Base-by-base conservation (phyloP, 371 early-diverging fungal genomes). In the Dinochytrium kinnereticum region DNA sequence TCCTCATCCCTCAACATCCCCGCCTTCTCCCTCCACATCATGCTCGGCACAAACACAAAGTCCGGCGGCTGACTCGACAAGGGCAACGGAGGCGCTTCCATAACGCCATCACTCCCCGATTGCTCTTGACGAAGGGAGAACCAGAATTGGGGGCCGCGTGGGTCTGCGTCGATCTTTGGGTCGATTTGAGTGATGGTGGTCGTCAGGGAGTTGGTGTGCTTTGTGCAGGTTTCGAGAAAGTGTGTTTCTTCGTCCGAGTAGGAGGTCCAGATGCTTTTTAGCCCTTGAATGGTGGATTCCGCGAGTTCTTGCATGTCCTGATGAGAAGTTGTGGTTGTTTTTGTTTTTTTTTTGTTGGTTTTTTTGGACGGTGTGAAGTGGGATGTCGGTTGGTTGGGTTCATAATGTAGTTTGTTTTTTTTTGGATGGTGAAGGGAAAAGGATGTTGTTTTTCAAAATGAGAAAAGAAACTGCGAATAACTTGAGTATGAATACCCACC, bases 11-110 rank as follows among this genome's bases (percentile, higher is more conserved):
- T 51, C 1, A 71, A 76, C 59, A 82, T 68, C 36, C 72, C 72
- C 5, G 71, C 77, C 26, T 75, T 55, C 50, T 88, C 86, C 67
- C 68, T 77, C 84, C 81, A 81, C 64, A 81, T 51, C 15, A 51
- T 68, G 53, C 76, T 78, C 3, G 81, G 80, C 15, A 74, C 64
- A 57, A 76, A 81, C 2, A 78, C 65, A 39, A 77, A 79, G 39
- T 72, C 76, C 39, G 68, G 72, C 5, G 76, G 76, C 5, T 53
- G 55, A 21, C n/a, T 66, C 0, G 57, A 2, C 28, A 38, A 33
- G 39, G 40, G 70, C 31, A 40, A n/a, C 26, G 71, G 26, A 0
- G 76, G 70, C 10, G 71, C 68, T 1, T 64, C 64, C 67, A 64
- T 21, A 7, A 17, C 61, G 28, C 15, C 36, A 36, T 30, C 28